Conservation (phyloP, 352 stramenopile species). For the Phytophthora palmivora region DNA sequence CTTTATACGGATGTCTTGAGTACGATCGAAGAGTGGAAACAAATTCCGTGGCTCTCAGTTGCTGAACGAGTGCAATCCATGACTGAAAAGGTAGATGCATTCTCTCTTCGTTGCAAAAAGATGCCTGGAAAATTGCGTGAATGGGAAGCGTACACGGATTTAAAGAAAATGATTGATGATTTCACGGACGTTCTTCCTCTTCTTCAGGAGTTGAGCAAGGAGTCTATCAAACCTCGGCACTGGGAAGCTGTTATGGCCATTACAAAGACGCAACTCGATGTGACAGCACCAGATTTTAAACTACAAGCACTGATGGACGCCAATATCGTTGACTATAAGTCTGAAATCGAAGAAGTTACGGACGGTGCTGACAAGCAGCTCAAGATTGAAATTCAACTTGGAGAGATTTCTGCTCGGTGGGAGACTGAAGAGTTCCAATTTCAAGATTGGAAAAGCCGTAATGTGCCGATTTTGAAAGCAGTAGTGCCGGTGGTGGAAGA, state of each 20-base stretch:
- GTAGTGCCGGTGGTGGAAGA: slow-evolving; percentile 97
- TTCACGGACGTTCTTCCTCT: slow-evolving; percentile 97
- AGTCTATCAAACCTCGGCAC: slow-evolving; percentile 96
- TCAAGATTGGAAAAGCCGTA: slow-evolving; percentile 93
- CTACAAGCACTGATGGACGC: slow-evolving; percentile 95
- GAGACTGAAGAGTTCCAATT: slow-evolving; percentile 96
- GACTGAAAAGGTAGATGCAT: slow-evolving; percentile 97
- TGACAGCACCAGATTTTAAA: slow-evolving; percentile 95
- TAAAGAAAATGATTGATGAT: slow-evolving; percentile 98
- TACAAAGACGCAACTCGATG: slow-evolving; percentile 93
- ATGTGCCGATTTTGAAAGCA: slow-evolving; percentile 96
- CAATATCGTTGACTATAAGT: slow-evolving; percentile 91
- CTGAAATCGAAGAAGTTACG: slow-evolving; percentile 98
- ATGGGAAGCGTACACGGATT: slow-evolving; percentile 97
- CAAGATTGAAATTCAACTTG: slow-evolving; percentile 96
- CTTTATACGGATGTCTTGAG: slow-evolving; percentile 98
- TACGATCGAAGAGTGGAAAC: slow-evolving; percentile 98
- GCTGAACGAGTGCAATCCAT: slow-evolving; percentile 95
- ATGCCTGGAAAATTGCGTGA: slow-evolving; percentile 96
- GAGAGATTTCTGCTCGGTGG: slow-evolving; percentile 95
- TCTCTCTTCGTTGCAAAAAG: slow-evolving; percentile 97
- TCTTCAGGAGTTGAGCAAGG: slow-evolving; percentile 96
- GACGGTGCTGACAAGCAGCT: slow-evolving; percentile 98
- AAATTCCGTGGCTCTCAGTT: slow-evolving; percentile 95
- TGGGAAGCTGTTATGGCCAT: slow-evolving; percentile 98